Percentiles rank a stretch among this genome's conserved stretches.
Evolutionary conservation across 192 early-diverging fungal genomes (phyloP).

Genomic region (Rhizophagus clarus): DNA sequence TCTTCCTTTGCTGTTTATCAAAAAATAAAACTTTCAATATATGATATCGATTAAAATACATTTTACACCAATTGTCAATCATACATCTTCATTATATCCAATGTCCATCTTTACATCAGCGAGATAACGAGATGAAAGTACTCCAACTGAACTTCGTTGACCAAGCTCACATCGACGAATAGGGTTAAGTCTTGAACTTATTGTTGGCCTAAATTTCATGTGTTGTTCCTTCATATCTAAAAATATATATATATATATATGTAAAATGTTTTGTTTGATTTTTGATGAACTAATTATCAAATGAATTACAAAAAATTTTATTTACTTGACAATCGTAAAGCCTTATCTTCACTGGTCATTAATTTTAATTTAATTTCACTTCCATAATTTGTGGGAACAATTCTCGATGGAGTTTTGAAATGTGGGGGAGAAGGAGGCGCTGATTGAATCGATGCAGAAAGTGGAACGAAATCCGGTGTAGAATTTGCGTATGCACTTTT

Average conservation of each 20-base stretch:
- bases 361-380: background rate
- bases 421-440: background rate
- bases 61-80: background rate
- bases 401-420: background rate
- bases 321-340: background rate
- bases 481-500: background rate
- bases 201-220: background rate
- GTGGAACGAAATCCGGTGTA: background rate
- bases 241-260: no score
- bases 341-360: background rate
- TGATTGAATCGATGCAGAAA: background rate
- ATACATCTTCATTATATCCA: background rate
- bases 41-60: background rate
- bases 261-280: no score
- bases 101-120: background rate
- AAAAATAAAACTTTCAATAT: background rate
- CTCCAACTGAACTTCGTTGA: background rate
- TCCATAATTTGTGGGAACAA: background rate
- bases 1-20: background rate
- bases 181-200: background rate
- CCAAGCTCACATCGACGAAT: background rate
- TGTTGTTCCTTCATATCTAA: background rate
- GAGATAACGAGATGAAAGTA: background rate
- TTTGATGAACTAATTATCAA: background rate
- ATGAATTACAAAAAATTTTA: background rate